Percentiles rank a stretch among this genome's conserved stretches.
Evolutionary conservation across 2,329 filamentous ascomycete genomes (phyloP).

Genomic region (Clonostachys chloroleuca): DNA sequence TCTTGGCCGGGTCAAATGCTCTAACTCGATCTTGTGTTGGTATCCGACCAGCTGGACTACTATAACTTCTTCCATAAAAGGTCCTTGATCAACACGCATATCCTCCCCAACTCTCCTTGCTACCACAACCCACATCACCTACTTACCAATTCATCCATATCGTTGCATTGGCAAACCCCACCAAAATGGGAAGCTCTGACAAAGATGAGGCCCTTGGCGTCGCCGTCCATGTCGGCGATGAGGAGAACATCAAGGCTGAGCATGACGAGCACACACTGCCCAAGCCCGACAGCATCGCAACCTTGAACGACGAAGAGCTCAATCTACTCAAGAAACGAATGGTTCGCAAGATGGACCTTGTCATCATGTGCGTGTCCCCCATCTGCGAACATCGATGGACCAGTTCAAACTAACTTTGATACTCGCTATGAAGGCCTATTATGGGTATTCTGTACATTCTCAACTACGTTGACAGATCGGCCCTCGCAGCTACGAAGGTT

Average conservation of each 20-base stretch:
- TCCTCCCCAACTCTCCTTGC: no score
- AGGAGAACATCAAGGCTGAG: neutral
- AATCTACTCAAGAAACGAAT: conserved; percentile 8
- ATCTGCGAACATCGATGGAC: neutral
- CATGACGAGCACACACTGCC: neutral
- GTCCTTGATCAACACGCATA: no score
- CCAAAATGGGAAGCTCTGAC: neutral
- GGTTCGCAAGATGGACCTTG: conserved; percentile 12
- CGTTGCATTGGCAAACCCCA: neutral
- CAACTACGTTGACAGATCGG: conserved; percentile 31
- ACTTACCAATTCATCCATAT: neutral
- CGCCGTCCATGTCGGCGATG: neutral
- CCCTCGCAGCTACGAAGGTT: conserved; percentile 28
- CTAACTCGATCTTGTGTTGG: no score
- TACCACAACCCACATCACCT: no score
- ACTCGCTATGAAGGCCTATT: conserved; percentile 9
- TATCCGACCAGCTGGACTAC: no score
- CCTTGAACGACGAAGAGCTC: conserved; percentile 7
- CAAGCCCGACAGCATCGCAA: conserved; percentile 9
- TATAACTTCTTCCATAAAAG: no score
- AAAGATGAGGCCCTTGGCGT: neutral
- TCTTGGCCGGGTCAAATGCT: no score
- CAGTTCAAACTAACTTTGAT: neutral
- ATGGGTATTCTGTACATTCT: conserved; percentile 29
- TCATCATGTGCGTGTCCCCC: conserved; percentile 7